Evolutionary conservation across 371 early-diverging fungal genomes (phyloP).

Genomic region (Mortierella sp.): DNA sequence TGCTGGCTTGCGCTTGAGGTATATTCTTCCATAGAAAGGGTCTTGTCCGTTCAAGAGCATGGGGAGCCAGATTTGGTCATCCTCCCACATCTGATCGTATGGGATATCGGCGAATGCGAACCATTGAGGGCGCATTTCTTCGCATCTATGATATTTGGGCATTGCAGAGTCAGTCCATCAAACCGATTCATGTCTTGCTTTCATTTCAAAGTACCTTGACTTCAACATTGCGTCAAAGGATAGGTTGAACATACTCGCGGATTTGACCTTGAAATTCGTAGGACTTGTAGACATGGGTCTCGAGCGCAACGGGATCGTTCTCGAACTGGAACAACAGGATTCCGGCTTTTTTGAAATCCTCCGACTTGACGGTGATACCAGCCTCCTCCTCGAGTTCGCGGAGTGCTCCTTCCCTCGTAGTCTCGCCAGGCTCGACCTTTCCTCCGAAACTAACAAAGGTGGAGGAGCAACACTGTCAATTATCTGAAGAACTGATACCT

Average conservation of each 20-base stretch:
- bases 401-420: slow-evolving; percentile 70
- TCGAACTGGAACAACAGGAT: slow-evolving; percentile 72
- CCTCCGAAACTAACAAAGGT: slow-evolving; percentile 71
- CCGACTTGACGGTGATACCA: slow-evolving; percentile 61
- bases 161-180: background rate
- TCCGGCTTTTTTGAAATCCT: slow-evolving; percentile 64
- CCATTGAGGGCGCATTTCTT: slow-evolving; percentile 78
- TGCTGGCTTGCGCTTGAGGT: slow-evolving; percentile 35
- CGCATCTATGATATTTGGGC: slow-evolving; percentile 57
- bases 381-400: slow-evolving; percentile 80
- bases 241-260: slow-evolving; percentile 63
- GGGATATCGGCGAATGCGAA: slow-evolving; percentile 65
- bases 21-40: slow-evolving; percentile 49
- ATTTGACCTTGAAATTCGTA: slow-evolving; percentile 64
- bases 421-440: slow-evolving; percentile 78
- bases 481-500: background rate
- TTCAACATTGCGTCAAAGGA: background rate
- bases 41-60: slow-evolving; percentile 41
- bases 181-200: too few relatives aligned
- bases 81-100: slow-evolving; percentile 70
- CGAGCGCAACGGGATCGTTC: slow-evolving; percentile 64
- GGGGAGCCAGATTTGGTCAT: slow-evolving; percentile 69
- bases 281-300: slow-evolving; percentile 70
- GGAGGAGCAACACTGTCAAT: background rate
- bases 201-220: background rate